Evolutionary conservation across 805 yeast species (phyloP), one percentile per base, ranked within the genome.

Genomic region (Kuraishia cidri): DNA sequence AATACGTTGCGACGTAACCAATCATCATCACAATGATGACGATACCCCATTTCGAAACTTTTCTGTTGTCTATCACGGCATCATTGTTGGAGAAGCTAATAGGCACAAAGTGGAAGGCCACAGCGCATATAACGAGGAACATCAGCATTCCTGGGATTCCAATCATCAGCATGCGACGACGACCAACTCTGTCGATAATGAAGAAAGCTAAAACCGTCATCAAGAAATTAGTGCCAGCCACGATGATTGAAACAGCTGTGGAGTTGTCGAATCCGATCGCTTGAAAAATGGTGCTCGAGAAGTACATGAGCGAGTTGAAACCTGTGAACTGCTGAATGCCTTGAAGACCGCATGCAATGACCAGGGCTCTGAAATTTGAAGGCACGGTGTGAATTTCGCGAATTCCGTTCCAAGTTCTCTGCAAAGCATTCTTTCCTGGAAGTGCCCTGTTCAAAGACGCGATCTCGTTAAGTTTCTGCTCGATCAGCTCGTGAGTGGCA

Each of bases 311-410:
- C 5, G 97, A 85, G 61, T 90, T 92, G 74, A 90, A 90, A 43
- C 97, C 97, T 12, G 95, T 82, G 47, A 90, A 86, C 60, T 90
- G 98, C 64, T 90, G 97, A 48, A 92, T 81, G 37, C 94, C 96
- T 60, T 92, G 97, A 43, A 90, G 62, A 22, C 94, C 95, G 64
- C 96, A 87, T 8, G 90, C 92, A 48, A 90, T 76, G 22, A 88
- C 64, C 39, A 92, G 69, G 5, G 96, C 97, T 49, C 97, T 75
- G 39, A 85, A 74, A 56, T 90, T 88, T 1, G 94, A 79, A 25
- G 85, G 84, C 24, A 69, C 71, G 1, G 60, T 58, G 52, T 82
- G 90, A 44, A 81, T 63, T 40, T 75, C 67, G 41, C 68, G 72
- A 41, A 80, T 60, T 8, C 81, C 75, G 44, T 73, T 75, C 69